A percentile compares a stretch with the other conserved stretches of the same genome.
Conservation (phyloP, 768 basidiomycete species). For the Naganishia antarctica region DNA sequence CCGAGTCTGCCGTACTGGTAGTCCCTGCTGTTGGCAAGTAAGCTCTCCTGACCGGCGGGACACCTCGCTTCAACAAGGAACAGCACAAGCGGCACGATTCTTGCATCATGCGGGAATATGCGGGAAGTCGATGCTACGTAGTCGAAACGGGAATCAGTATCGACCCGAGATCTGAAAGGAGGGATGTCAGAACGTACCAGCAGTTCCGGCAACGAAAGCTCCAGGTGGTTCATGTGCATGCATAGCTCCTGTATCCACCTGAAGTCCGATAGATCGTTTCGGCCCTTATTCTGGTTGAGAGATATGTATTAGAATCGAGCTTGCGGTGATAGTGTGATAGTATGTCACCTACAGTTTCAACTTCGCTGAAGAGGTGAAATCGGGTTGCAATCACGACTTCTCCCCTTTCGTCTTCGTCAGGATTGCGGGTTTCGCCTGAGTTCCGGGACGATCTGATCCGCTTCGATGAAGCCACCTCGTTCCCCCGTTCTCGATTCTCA, state of each 20-base stretch:
- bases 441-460: background rate
- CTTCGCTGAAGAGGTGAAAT: constrained; percentile 16
- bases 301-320: background rate
- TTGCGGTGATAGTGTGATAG: too few relatives aligned
- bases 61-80: constrained; percentile 8
- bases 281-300: background rate
- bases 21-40: background rate
- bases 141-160: background rate
- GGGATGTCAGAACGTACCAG: too few relatives aligned
- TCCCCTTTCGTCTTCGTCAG: constrained; percentile 1
- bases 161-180: background rate
- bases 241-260: constrained; percentile 18
- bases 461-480: constrained; percentile 12
- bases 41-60: constrained; percentile 5
- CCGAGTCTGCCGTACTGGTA: background rate
- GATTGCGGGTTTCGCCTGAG: background rate
- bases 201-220: constrained; percentile 11
- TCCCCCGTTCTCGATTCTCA: background rate
- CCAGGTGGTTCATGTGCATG: constrained; percentile 9
- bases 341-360: constrained; percentile 2
- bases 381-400: constrained; percentile 3
- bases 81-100: constrained; percentile 9
- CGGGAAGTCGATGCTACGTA: constrained; percentile 11
- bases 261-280: constrained; percentile 7
- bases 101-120: constrained; percentile 6